Evolutionary conservation across 208 protist genomes (phyloP).

Genomic region (Trypanosoma platydactyli): DNA sequence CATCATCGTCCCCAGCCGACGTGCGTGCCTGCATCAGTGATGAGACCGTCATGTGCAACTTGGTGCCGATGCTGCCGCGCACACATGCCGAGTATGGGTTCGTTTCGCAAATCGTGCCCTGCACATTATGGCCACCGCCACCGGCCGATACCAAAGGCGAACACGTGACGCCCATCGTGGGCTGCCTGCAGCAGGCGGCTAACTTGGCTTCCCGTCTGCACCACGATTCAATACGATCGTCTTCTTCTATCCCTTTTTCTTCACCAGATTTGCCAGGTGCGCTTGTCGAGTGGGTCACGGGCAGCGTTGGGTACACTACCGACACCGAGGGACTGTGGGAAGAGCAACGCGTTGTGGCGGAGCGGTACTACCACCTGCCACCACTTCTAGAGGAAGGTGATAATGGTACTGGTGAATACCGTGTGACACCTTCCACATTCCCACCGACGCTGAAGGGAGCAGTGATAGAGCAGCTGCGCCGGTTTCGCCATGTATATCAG

Average conservation of each 20-base stretch:
- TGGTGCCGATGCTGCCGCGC: constrained; percentile 56
- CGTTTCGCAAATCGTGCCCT: constrained; percentile 67
- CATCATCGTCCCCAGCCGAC: neutral
- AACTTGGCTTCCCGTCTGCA: constrained; percentile 9
- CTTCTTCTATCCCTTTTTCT: neutral
- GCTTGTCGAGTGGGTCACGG: constrained; percentile 64
- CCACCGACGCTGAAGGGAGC: constrained; percentile 41
- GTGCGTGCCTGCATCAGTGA: constrained; percentile 39
- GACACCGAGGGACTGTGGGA: constrained; percentile 61
- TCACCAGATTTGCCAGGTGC: constrained; percentile 25
- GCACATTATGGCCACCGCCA: constrained; percentile 27
- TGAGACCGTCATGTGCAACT: constrained; percentile 62
- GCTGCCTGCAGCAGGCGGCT: constrained; percentile 13
- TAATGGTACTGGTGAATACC: neutral
- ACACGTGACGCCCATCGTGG: neutral
- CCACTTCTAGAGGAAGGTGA: constrained; percentile 3
- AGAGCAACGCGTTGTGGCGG: constrained; percentile 45
- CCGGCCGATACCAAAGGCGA: neutral
- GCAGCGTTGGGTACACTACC: constrained; percentile 54
- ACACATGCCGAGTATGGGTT: constrained; percentile 53
- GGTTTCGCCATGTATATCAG: constrained; percentile 29
- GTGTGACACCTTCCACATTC: neutral
- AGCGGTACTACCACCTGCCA: constrained; percentile 49
- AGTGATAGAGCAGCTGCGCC: constrained; percentile 45
- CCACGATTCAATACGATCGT: neutral